A percentile compares a stretch with the other conserved stretches of the same genome.
Conservation (phyloP, 306 rosid genomes). For the Sicyos baderoa region DNA sequence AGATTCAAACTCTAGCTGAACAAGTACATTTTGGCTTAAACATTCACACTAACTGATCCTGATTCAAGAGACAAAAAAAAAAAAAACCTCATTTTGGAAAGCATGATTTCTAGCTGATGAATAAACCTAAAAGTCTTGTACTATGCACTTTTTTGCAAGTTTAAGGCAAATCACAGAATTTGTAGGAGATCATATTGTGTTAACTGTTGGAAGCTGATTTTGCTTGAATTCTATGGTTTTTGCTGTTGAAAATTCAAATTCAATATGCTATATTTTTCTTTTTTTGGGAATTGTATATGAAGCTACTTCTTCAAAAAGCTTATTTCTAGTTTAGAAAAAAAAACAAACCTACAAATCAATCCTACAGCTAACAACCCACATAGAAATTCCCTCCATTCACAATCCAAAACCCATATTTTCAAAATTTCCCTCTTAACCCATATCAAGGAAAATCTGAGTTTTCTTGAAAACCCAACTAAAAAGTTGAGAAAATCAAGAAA, state of each 20-base stretch:
- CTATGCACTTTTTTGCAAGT: too few relatives aligned
- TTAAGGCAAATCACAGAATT: too few relatives aligned
- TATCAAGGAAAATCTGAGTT: constrained; percentile 5
- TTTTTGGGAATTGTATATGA: too few relatives aligned
- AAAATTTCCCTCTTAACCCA: background rate
- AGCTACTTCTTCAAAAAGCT: too few relatives aligned
- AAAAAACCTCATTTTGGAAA: background rate
- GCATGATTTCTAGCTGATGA: background rate
- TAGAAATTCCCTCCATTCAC: too few relatives aligned
- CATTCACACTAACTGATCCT: background rate
- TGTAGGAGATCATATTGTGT: too few relatives aligned
- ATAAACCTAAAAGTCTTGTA: background rate
- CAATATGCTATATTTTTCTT: too few relatives aligned
- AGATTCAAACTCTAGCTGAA: background rate
- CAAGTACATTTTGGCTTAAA: background rate
- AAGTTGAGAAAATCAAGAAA: constrained; percentile 11
- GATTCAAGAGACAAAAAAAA: background rate
- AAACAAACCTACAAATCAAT: background rate
- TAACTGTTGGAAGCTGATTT: too few relatives aligned
- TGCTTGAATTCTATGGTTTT: too few relatives aligned
- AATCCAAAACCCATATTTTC: background rate
- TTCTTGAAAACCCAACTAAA: background rate
- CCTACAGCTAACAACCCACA: too few relatives aligned
- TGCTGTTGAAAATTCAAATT: too few relatives aligned
- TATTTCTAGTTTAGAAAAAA: too few relatives aligned